Conservation (phyloP, 1,284 basidiomycete species). For the Ceratobasidium sp. region DNA sequence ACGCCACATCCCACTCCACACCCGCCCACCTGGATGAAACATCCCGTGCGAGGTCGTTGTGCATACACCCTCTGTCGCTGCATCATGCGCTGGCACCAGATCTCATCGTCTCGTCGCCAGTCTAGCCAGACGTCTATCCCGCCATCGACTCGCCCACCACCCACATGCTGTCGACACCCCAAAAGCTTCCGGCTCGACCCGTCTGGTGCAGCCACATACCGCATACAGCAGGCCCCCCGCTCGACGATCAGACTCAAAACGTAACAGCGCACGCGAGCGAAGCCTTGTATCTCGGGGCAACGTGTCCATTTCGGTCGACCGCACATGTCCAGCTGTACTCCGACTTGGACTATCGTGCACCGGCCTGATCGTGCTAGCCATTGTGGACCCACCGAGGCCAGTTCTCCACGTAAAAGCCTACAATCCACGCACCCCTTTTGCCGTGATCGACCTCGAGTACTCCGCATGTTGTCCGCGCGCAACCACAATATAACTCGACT, state of each 20-base stretch:
- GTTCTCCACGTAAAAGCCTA: background rate
- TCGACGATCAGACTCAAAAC: background rate
- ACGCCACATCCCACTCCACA: background rate
- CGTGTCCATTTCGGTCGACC: background rate
- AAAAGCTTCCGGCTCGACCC: constrained; percentile 12
- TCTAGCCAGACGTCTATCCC: background rate
- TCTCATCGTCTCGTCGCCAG: no score
- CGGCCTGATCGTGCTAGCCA: no score
- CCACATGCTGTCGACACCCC: background rate
- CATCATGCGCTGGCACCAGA: constrained; percentile 9
- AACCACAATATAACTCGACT: constrained; percentile 11
- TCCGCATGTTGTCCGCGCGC: background rate
- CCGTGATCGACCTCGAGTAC: background rate
- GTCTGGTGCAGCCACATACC: background rate
- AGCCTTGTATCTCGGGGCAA: background rate
- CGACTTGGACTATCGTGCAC: no score
- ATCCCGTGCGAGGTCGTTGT: background rate
- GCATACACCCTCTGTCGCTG: constrained; percentile 2
- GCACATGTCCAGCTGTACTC: no score
- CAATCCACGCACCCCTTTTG: background rate
- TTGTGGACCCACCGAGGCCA: no score
- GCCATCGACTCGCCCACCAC: background rate
- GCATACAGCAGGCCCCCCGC: background rate
- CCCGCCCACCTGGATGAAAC: constrained; percentile 8
- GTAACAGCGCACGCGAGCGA: background rate